Percentiles rank a stretch among this genome's conserved stretches.
These are phyloP conservation scores for Saraca asoca DNA, from an alignment of 331 rosid species.

Conservation along the genomic window DNA sequence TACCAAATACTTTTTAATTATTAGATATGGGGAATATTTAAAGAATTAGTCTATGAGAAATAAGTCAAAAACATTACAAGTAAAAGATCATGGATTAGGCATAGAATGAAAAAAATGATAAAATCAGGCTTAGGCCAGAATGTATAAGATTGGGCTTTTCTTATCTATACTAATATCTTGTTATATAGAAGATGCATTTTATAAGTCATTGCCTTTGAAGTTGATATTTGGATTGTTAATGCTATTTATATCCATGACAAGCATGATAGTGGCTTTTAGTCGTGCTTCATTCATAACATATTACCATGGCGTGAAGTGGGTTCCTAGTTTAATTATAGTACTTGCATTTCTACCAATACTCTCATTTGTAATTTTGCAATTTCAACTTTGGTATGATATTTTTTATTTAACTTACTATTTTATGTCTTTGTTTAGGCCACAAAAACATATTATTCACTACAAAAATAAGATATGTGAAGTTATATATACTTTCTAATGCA, in stretches of 20 bases:
- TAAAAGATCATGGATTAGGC: no score
- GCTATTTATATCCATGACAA: conserved; percentile 31
- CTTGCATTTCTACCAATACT: conserved; percentile 9
- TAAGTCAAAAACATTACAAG: no score
- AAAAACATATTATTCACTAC: conserved; percentile 5
- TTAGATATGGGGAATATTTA: no score
- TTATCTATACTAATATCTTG: conserved; percentile 37
- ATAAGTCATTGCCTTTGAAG: conserved; percentile 33
- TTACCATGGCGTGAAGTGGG: conserved; percentile 20
- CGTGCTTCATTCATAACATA: conserved; percentile 32
- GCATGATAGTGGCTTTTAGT: conserved; percentile 38
- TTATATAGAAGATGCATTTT: conserved; percentile 30
- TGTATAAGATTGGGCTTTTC: no score
- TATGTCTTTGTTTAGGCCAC: conserved; percentile 25
- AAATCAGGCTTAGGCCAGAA: no score
- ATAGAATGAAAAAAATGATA: no score
- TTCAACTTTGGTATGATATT: conserved; percentile 28
- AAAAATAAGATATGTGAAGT: not conserved
- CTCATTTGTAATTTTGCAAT: conserved; percentile 19
- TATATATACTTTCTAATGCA: no score
- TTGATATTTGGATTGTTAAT: conserved; percentile 18
- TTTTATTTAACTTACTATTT: conserved; percentile 14
- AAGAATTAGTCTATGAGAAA: no score
- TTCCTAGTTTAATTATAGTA: conserved; percentile 20
- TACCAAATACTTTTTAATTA: no score